Evolutionary conservation across 2,329 filamentous ascomycete species (phyloP).

Genomic region (Verticillium dahliae): DNA sequence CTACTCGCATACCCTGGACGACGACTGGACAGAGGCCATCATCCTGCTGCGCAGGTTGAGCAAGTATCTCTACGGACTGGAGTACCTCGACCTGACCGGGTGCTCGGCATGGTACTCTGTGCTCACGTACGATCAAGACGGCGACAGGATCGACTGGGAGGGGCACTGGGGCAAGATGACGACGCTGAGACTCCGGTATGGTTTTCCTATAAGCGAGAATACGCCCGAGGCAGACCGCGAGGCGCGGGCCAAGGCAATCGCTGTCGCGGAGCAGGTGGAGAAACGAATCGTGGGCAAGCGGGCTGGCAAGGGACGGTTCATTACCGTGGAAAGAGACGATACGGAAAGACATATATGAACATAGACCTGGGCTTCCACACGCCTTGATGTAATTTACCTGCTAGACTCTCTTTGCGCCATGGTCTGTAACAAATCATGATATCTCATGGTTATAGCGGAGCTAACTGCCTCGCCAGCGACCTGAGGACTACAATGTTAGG

Average conservation of each 20-base stretch:
- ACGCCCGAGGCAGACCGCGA: conserved; percentile 23
- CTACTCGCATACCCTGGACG: conserved; percentile 52
- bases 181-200: conserved; percentile 35
- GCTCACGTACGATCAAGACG: conserved; percentile 32
- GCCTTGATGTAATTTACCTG: neutral
- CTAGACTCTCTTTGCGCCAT: neutral
- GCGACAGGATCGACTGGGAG: conserved; percentile 47
- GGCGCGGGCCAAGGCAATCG: conserved; percentile 25
- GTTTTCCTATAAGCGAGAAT: conserved; percentile 30
- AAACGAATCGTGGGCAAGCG: conserved; percentile 38
- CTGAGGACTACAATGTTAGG: too few species aligned
- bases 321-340: conserved; percentile 39
- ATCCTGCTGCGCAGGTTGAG: conserved; percentile 48
- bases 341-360: neutral
- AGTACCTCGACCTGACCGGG: conserved; percentile 56
- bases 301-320: conserved; percentile 40
- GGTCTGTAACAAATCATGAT: too few species aligned
- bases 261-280: conserved; percentile 35
- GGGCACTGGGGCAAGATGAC: conserved; percentile 47
- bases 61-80: conserved; percentile 47
- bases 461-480: too few species aligned
- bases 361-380: neutral
- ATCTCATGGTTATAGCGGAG: too few species aligned
- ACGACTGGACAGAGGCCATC: conserved; percentile 54
- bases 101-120: conserved; percentile 49